Conservation (phyloP, 2,329 filamentous ascomycete species). For the Corniculantispora saksenae region DNA sequence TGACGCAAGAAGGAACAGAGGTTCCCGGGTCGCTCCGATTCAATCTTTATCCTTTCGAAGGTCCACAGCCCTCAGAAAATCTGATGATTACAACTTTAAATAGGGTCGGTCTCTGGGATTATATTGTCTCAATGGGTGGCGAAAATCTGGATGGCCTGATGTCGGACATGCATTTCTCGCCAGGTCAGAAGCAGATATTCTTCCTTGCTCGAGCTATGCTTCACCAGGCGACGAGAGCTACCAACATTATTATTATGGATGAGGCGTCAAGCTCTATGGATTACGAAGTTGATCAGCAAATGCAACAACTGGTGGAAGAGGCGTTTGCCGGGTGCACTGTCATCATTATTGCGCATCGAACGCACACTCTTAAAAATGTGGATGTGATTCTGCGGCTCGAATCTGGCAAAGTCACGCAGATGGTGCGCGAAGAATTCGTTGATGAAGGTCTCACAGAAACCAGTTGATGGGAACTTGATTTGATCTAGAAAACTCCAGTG, state of each 20-base stretch:
- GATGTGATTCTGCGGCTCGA: slow-evolving; percentile 11
- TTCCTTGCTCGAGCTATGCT: background rate
- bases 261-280: slow-evolving; percentile 12
- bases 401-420: background rate
- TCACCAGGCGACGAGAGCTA: background rate
- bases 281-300: background rate
- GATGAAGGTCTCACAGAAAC: no score
- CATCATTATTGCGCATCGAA: background rate
- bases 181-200: background rate
- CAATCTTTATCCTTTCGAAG: background rate
- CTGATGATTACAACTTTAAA: background rate
- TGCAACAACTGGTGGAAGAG: background rate
- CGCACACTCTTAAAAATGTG: slow-evolving; percentile 10
- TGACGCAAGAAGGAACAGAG: background rate
- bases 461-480: no score
- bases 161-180: background rate
- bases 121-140: slow-evolving; percentile 20
- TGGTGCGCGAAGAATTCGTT: no score
- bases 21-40: background rate
- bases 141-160: background rate
- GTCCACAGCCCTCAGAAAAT: background rate
- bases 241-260: slow-evolving; percentile 11
- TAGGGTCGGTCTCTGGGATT: background rate
- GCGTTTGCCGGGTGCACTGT: background rate
- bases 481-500: no score